Evolutionary conservation across 352 stramenopile species (phyloP), one percentile per base, ranked within the genome.

Genomic region (Globisporangium rhizosaccharum): DNA sequence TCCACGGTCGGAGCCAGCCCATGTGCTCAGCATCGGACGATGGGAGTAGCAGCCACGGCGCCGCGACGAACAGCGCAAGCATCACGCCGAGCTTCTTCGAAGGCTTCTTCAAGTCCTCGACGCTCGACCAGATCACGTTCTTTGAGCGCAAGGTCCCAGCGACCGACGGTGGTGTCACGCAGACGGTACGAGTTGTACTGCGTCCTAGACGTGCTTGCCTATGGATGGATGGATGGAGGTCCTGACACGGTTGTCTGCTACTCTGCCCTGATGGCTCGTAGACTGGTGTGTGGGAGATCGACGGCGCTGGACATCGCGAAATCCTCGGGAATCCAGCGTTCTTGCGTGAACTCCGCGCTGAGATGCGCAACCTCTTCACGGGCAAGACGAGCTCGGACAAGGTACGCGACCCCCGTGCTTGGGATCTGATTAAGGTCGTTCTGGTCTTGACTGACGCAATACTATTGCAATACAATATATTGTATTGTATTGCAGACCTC

Each of bases 241-340:
- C 41, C 18, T 17, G 17, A 20, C 41, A 6, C 18, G 12, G 41
- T 14, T 17, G 18, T 14, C 14, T 20, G 41, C 5, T 6, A 18
- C 39, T 45, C 9, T 20, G 12, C 20, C 12, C 5, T 14, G 7
- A 17, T 46, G 41, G 17, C 26, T 58, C 59, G 14, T 57, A 92
- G 76, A 92, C 84, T 48, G 76, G 79, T 42, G 80, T 93, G 33
- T 93, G 84, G 84, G 84, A 93, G 67, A 77, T 93, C 51, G 84
- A 93, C 55, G 72, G 77, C 33, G 76, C 79, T 0, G 64, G 74
- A 0, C 84, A 93, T 51, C 82, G 84, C 37, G 74, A 92, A 47
- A 93, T 93, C 51, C 69, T 93, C 10, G 79, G 78, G 3, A 82
- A 85, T 59, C 67, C 78, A 12, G 65, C 75, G 30, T 93, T 93